Evolutionary conservation across 2,329 filamentous ascomycete genomes (phyloP), one percentile per base, ranked within the genome.

Genomic region (Sarocladium kiliense): DNA sequence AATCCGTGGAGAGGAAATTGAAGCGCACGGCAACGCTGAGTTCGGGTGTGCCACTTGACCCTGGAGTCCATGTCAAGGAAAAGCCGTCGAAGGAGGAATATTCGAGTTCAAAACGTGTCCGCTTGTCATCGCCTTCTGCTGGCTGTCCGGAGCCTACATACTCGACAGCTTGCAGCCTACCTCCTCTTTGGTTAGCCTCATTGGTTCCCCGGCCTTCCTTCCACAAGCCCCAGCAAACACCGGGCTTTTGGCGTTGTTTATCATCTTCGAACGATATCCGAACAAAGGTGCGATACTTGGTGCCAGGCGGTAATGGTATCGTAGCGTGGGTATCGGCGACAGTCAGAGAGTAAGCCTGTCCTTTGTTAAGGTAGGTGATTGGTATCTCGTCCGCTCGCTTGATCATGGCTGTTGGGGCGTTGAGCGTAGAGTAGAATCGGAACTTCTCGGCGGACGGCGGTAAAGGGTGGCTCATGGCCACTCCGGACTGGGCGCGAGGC

Each of bases 241-340:
- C 84, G 1, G 91, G 92, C 62, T 89, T 89, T 64, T 87, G 84
- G 58, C 93, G 82, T 69, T 97, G 94, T 67, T 96, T 88, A 58
- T 97, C 91, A 59, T 99, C 94, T 68, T 99, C 93, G 64, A 97
- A 99, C 0, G 93, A 97, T 45, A 99, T 86, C n/a, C 94, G 87
- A 47, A 99, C 83, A 67, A 88, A 96, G 0, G 93, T 97, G 55
- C 94, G 84, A 67, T 97, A 97, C 61, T 82, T 87, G 14, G 86
- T 77, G 9, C 84, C 85, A 3, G 80, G 80, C 0, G 75, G 69
- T 30, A 81, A 74, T 2, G 82, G 78, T 3, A 86, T 72, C 1
- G 79, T 76, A 1, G 87, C 82, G 5, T 78, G 77, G 0, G 88
- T 94, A 66, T 99, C 94, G 47, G 88, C 77, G 26, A 99, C 81